These are phyloP conservation scores for Corylus avellana DNA, from an alignment of 306 rosid species.

Conservation along the genomic window DNA sequence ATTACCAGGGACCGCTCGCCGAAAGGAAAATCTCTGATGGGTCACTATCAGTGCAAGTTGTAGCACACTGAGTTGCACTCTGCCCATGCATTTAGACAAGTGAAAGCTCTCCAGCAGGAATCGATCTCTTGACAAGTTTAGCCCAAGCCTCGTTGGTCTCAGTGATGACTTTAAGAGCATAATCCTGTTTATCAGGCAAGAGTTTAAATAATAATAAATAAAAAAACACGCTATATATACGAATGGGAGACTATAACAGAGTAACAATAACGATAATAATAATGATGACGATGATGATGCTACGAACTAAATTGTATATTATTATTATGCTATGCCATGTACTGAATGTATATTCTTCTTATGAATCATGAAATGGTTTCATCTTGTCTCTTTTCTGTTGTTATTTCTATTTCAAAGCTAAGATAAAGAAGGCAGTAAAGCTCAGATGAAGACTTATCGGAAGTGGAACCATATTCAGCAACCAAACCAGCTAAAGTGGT, in stretches of 20 bases:
- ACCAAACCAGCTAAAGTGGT: too few species aligned
- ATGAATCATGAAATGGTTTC: background rate
- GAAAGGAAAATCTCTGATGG: constrained; percentile 16
- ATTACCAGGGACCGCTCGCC: constrained; percentile 17
- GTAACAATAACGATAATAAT: background rate
- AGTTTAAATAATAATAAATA: constrained; percentile 9
- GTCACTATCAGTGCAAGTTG: constrained; percentile 19
- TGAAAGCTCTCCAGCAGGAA: constrained; percentile 80
- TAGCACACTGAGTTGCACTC: constrained; percentile 14
- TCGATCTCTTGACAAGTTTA: constrained; percentile 77
- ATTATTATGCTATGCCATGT: too few species aligned
- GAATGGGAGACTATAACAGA: background rate
- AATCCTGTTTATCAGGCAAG: constrained; percentile 53
- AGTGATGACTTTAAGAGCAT: constrained; percentile 70
- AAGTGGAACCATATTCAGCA: too few species aligned
- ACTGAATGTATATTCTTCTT: background rate
- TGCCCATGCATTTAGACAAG: constrained; percentile 49
- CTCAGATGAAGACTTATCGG: background rate
- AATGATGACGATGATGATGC: background rate
- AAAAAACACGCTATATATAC: background rate
- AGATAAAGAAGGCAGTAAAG: background rate
- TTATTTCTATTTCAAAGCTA: background rate
- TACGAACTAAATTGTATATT: background rate
- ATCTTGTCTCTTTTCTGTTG: background rate
- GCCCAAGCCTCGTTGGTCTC: constrained; percentile 93